A percentile compares a stretch with the other conserved stretches of the same genome.
phyloP scores from a whole-genome alignment of 2,329 filamentous ascomycete species.

The Alternaria alternata region DNA sequence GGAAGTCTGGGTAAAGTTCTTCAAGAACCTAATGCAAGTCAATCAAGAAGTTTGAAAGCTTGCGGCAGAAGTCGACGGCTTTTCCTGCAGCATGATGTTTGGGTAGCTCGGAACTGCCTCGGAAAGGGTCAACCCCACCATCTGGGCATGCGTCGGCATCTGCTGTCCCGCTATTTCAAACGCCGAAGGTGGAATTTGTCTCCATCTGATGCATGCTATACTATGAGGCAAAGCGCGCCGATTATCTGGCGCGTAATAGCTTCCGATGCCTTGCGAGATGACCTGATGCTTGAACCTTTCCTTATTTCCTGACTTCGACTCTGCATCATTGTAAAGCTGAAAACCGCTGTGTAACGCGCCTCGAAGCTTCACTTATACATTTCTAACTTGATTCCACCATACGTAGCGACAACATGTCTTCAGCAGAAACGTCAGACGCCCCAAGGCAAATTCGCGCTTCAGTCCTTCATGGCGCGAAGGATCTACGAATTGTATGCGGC shows the following conservation, averaged over 20 bases:
- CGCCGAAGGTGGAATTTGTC: conserved; percentile 41
- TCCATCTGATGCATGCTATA: conserved; percentile 30
- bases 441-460: conserved; percentile 56
- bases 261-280: conserved; percentile 6
- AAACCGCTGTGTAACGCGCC: not conserved
- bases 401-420: conserved; percentile 26
- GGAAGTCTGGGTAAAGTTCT: not conserved
- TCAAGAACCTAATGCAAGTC: not conserved
- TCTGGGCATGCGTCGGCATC: conserved; percentile 30
- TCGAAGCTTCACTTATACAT: not conserved
- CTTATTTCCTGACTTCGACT: not conserved
- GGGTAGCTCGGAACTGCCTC: conserved; percentile 33
- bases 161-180: conserved; percentile 41
- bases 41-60: not conserved
- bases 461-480: conserved; percentile 69
- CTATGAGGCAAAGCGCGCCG: conserved; percentile 34
- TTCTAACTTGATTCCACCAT: conserved; percentile 1
- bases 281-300: conserved; percentile 5
- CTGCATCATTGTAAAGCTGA: not conserved
- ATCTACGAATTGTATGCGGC: conserved; percentile 63
- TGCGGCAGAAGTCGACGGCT: conserved; percentile 13
- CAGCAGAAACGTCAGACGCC: conserved; percentile 28
- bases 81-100: conserved; percentile 16
- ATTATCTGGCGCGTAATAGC: conserved; percentile 21
- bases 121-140: conserved; percentile 37